Conservation (phyloP, 148 eudicot species). For the Cornus suecica region DNA sequence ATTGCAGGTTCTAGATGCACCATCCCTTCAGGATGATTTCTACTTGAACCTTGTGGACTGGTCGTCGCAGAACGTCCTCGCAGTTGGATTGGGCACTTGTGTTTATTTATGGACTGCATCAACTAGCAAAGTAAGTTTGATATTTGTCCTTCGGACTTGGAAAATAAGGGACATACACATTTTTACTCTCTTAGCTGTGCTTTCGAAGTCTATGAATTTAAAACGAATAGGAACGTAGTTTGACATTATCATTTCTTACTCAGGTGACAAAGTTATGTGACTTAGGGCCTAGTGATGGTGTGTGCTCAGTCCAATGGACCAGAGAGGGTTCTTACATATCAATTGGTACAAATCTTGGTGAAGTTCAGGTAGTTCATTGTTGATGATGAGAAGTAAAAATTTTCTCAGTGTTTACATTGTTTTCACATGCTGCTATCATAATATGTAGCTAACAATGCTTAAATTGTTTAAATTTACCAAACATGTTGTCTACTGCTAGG, state of each 20-base stretch:
- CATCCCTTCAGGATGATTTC: conserved; percentile 93
- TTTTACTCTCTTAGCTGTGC: background rate
- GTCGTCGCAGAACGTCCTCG: conserved; percentile 94
- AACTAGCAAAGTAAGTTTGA: conserved; percentile 65
- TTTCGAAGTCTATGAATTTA: background rate
- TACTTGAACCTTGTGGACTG: conserved; percentile 94
- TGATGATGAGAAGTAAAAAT: background rate
- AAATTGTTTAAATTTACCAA: background rate
- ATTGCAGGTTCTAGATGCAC: conserved; percentile 93
- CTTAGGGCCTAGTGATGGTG: conserved; percentile 80
- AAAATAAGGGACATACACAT: background rate
- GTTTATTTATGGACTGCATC: conserved; percentile 96
- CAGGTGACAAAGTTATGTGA: conserved; percentile 96
- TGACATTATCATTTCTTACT: background rate
- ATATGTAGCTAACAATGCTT: background rate
- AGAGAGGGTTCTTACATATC: conserved; percentile 94
- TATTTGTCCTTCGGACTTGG: background rate
- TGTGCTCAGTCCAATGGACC: conserved; percentile 96
- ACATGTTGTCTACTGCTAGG: conserved; percentile 28
- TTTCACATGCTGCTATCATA: background rate
- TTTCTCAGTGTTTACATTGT: background rate
- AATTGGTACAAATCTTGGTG: conserved; percentile 80
- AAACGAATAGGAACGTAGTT: background rate
- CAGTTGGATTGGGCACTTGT: conserved; percentile 91
- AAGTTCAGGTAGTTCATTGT: conserved; percentile 66